Evolutionary conservation across 192 early-diverging fungal genomes (phyloP).

Genomic region (Podila horticola): DNA sequence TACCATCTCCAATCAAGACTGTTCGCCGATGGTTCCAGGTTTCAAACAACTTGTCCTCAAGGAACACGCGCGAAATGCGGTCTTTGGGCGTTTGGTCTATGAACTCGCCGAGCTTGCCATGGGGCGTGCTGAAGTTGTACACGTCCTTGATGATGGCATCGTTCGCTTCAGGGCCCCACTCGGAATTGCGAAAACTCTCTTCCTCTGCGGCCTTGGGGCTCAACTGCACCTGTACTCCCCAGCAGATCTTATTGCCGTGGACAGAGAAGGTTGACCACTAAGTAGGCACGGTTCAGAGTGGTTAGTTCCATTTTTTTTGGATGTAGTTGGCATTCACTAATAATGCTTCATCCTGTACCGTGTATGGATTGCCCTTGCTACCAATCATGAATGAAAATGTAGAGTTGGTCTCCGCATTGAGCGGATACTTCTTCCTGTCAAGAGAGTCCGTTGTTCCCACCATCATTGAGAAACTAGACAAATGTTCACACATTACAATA

Average conservation of each 20-base stretch:
- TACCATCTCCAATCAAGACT: conserved; percentile 36
- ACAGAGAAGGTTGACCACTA: conserved; percentile 14
- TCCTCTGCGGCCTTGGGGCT: background rate
- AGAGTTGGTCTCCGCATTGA: background rate
- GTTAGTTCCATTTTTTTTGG: background rate
- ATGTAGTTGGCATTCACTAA: background rate
- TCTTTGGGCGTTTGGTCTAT: conserved; percentile 8
- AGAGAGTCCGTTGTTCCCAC: conserved; percentile 16
- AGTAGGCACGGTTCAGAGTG: background rate
- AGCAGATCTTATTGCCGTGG: conserved; percentile 13
- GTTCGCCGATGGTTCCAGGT: conserved; percentile 24
- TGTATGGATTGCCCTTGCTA: background rate
- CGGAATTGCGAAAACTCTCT: background rate
- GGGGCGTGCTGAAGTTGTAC: background rate
- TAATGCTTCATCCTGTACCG: background rate
- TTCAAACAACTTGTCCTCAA: conserved; percentile 17
- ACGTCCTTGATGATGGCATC: conserved; percentile 8
- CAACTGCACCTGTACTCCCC: conserved; percentile 6
- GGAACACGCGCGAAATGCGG: conserved; percentile 8
- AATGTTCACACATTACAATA: too few relatives aligned
- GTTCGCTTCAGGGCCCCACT: conserved; percentile 20
- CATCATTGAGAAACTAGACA: conserved; percentile 2
- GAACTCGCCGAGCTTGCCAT: conserved; percentile 9
- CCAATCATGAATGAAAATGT: background rate
- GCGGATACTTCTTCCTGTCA: conserved; percentile 13